Conservation (phyloP, 306 rosid species). For the Corylus avellana region DNA sequence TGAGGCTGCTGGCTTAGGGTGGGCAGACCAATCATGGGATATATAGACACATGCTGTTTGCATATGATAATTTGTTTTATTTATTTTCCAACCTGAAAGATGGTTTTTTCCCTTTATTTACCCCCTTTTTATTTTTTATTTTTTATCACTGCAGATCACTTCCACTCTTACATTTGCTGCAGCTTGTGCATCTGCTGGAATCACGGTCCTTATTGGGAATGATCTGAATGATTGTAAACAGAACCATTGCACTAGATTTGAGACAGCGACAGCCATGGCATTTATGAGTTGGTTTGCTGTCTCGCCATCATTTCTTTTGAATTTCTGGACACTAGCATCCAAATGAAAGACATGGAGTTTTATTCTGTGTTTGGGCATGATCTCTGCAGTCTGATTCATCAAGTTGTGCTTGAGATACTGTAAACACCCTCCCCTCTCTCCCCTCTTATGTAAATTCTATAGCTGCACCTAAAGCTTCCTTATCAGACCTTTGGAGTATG, state of each 20-base stretch:
- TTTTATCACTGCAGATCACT: slow-evolving; percentile 48
- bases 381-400: background rate
- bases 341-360: slow-evolving; percentile 24
- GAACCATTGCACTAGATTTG: slow-evolving; percentile 55
- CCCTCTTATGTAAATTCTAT: background rate
- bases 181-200: slow-evolving; percentile 63
- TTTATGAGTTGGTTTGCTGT: slow-evolving; percentile 65
- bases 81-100: slow-evolving; percentile 12
- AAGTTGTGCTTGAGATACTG: background rate
- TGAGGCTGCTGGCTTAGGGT: too few species aligned
- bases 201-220: slow-evolving; percentile 58
- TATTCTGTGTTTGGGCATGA: slow-evolving; percentile 2
- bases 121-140: background rate
- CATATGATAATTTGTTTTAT: background rate
- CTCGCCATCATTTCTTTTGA: slow-evolving; percentile 54
- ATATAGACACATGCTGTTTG: background rate
- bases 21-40: background rate
- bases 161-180: slow-evolving; percentile 63
- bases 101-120: background rate
- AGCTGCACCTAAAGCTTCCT: slow-evolving; percentile 1
- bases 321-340: slow-evolving; percentile 66
- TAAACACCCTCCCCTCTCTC: background rate
- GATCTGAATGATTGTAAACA: slow-evolving; percentile 50
- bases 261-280: slow-evolving; percentile 63
- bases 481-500: background rate